phyloP scores from a whole-genome alignment of 176 grass and related monocot genomes.

The Zea luxurians region DNA sequence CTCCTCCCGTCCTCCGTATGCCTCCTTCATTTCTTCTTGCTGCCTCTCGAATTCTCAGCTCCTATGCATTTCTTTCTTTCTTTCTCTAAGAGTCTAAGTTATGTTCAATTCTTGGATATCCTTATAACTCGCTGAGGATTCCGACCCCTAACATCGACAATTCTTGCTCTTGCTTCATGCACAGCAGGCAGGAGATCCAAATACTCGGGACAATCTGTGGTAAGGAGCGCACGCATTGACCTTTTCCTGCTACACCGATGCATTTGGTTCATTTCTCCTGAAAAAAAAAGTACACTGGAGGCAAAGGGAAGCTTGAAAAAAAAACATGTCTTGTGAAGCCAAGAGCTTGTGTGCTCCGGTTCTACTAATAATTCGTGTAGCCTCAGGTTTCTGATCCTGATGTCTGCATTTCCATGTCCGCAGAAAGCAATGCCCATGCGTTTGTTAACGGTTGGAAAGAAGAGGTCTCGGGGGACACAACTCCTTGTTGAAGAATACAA shows the following conservation, averaged over 20 bases:
- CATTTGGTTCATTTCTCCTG: slow-evolving; percentile 18
- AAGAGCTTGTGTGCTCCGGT: background rate
- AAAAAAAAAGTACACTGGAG: background rate
- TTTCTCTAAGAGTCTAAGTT: background rate
- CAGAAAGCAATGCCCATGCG: slow-evolving; percentile 80
- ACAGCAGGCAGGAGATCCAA: slow-evolving; percentile 54
- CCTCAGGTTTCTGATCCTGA: background rate
- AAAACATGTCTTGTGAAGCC: background rate
- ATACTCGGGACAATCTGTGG: slow-evolving; percentile 78
- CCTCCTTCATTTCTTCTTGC: background rate
- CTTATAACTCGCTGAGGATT: background rate
- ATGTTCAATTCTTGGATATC: background rate
- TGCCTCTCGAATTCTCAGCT: slow-evolving; percentile 16
- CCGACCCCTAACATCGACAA: background rate
- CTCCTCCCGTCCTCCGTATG: too few species aligned
- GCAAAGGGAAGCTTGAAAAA: background rate
- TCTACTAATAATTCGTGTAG: background rate
- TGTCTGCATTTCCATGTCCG: background rate
- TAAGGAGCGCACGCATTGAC: slow-evolving; percentile 14
- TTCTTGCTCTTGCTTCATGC: slow-evolving; percentile 24
- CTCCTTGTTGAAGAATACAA: slow-evolving; percentile 84
- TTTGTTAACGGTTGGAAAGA: slow-evolving; percentile 81
- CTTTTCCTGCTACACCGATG: background rate
- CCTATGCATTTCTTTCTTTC: background rate
- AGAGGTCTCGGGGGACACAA: slow-evolving; percentile 73